Conservation (phyloP, 768 basidiomycete genomes). For the Leucocoprinus birnbaumii region DNA sequence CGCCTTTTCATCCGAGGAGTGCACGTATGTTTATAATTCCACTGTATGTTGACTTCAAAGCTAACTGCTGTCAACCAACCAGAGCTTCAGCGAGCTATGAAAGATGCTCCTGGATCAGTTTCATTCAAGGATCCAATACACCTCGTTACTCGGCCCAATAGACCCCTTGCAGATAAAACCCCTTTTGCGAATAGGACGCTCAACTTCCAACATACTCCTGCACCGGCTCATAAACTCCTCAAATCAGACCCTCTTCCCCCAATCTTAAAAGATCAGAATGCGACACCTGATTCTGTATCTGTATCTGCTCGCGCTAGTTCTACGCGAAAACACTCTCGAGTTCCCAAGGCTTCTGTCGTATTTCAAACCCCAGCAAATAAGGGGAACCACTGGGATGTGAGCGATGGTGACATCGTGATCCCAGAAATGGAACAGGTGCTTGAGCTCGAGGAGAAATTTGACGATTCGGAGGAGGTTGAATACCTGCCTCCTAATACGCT, state of each 20-base stretch:
- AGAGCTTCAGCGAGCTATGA: constrained; percentile 20
- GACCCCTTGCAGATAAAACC: constrained; percentile 72
- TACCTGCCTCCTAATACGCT: constrained; percentile 49
- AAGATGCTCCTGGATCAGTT: constrained; percentile 13
- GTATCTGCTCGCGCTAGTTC: constrained; percentile 60
- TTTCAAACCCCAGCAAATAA: constrained; percentile 68
- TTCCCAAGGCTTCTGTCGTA: constrained; percentile 39
- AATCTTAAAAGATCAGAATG: constrained; percentile 13
- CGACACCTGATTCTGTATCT: constrained; percentile 31
- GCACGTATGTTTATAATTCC: constrained; percentile 23
- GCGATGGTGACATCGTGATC: constrained; percentile 41
- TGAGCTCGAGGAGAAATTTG: constrained; percentile 25
- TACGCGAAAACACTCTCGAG: constrained; percentile 58
- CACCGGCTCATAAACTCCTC: constrained; percentile 25
- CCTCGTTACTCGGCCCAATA: constrained; percentile 24
- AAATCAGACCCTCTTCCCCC: constrained; percentile 21
- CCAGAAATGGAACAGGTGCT: constrained; percentile 25
- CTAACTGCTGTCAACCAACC: background rate
- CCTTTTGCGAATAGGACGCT: constrained; percentile 64
- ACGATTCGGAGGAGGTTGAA: constrained; percentile 46
- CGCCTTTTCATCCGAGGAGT: constrained; percentile 32
- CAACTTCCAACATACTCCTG: constrained; percentile 9
- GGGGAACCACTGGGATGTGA: constrained; percentile 77
- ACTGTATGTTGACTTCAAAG: background rate
- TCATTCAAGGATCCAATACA: constrained; percentile 18